Base-by-base conservation (phyloP, 2,329 filamentous ascomycete genomes). In the Fusarium sp. region DNA sequence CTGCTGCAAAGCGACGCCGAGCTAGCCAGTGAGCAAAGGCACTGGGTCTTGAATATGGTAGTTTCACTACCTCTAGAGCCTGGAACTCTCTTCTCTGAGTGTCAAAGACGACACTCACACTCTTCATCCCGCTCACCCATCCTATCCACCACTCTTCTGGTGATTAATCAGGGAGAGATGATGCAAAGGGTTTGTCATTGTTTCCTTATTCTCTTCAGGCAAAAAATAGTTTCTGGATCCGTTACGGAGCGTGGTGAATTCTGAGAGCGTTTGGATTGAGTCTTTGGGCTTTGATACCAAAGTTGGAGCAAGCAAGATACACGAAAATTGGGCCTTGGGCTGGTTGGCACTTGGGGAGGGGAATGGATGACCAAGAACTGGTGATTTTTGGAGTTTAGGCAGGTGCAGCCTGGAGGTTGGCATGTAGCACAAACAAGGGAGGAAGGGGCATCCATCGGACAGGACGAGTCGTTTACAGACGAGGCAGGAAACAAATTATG, bases 1-100 rank as follows among this genome's bases (percentile, higher is more conserved):
- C 59, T 30, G 43, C 74, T 37, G 56, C 74, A 10, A 80, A 81
- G 71, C 78, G 80, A 52, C 70, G 66, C 27, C 72, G 79, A 48
- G 66, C 71, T 7, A 76, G 70, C 56, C 50, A 71, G 52, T 77
- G 48, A 70, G 39, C 16, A 18, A 18, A 32, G 7, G 16, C 54
- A 6, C 32, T 23, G 6, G 7, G 11, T 14, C 27, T 32, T 54
- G 27, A 6, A 13, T 20, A 54, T 54, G 48, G 18, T 45, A 18
- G 10, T 25, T 45, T 11, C 18, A 48, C 66, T 66, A 35, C 52
- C 10, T 20, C 41, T 43, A 8, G 34, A 23, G n/a, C 50, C 39
- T 30, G 27, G 35, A 35, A 57, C 62, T 50, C 64, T 30, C 63
- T 68, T 52, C 60, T 23, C 23, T 64, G 25, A 5, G 27, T 45